These are phyloP conservation scores for Talaromyces sp. DNA, from an alignment of 2,329 filamentous ascomycete genomes.

Conservation along the genomic window DNA sequence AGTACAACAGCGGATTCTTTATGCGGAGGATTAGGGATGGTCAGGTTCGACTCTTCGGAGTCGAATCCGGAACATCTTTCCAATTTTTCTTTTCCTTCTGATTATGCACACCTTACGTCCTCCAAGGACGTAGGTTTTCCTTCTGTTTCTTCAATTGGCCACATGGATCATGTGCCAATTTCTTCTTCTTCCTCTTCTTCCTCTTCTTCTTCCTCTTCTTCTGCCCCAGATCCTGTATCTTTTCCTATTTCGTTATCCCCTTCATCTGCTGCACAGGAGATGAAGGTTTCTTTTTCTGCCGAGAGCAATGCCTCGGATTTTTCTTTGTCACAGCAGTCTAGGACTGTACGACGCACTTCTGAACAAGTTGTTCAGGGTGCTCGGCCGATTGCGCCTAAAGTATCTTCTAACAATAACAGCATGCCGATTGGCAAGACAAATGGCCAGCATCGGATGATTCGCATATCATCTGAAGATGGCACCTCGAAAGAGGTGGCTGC, in stretches of 20 bases:
- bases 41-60: constrained; percentile 37
- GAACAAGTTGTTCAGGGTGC: constrained; percentile 44
- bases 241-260: constrained; percentile 25
- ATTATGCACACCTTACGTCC: constrained; percentile 23
- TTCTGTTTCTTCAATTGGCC: constrained; percentile 17
- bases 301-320: constrained; percentile 41
- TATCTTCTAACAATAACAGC: constrained; percentile 24
- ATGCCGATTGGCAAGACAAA: constrained; percentile 22
- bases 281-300: constrained; percentile 45
- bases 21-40: constrained; percentile 38
- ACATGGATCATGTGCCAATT: constrained; percentile 26
- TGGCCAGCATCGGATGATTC: constrained; percentile 42
- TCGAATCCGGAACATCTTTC: constrained; percentile 28
- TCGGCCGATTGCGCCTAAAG: constrained; percentile 47
- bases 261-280: constrained; percentile 41
- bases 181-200: constrained; percentile 26
- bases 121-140: constrained; percentile 24
- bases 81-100: constrained; percentile 23
- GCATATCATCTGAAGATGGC: constrained; percentile 47
- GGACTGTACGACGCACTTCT: constrained; percentile 41
- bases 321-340: constrained; percentile 39
- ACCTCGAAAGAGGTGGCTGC: constrained; percentile 50
- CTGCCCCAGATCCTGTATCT: constrained; percentile 28
- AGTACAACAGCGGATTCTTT: constrained; percentile 41
- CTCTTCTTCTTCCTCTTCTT: constrained; percentile 27